phyloP scores from a whole-genome alignment of 768 basidiomycete genomes.

The Pulveroboletus sp. region DNA sequence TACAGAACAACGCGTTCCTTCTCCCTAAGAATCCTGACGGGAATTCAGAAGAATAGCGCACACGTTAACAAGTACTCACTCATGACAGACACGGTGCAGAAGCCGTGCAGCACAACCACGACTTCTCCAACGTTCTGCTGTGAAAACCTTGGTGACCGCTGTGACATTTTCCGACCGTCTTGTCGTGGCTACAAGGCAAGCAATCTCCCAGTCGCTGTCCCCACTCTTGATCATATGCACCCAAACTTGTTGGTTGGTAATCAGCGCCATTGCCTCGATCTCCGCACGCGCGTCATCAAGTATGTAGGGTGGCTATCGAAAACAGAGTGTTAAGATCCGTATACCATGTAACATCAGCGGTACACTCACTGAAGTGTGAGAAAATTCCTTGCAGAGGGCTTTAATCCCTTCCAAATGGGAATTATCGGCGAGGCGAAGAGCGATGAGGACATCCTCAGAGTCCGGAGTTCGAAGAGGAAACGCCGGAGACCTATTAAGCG shows the following conservation, averaged over 20 bases:
- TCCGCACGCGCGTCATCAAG: slow-evolving; percentile 42
- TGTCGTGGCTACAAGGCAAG: slow-evolving; percentile 68
- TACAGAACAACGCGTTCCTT: slow-evolving; percentile 61
- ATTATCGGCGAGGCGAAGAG: slow-evolving; percentile 32
- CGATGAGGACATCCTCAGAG: slow-evolving; percentile 18
- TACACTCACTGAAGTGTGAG: slow-evolving; percentile 55
- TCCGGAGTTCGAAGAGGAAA: slow-evolving; percentile 1
- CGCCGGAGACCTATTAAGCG: slow-evolving; percentile 28
- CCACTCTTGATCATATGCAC: slow-evolving; percentile 47
- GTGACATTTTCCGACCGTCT: slow-evolving; percentile 55
- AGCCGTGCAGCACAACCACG: slow-evolving; percentile 61
- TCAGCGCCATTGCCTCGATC: slow-evolving; percentile 50
- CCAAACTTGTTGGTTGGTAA: slow-evolving; percentile 53
- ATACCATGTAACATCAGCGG: not conserved
- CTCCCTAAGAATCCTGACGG: slow-evolving; percentile 30
- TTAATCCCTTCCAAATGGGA: slow-evolving; percentile 39
- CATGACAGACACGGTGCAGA: slow-evolving; percentile 52
- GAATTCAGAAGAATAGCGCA: slow-evolving; percentile 4
- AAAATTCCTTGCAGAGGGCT: slow-evolving; percentile 53
- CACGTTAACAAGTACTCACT: slow-evolving; percentile 36
- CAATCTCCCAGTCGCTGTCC: slow-evolving; percentile 37
- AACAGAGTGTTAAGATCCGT: not conserved
- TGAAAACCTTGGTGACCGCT: slow-evolving; percentile 73
- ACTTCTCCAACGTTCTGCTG: slow-evolving; percentile 49
- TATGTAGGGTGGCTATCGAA: slow-evolving; percentile 52